phyloP scores from a whole-genome alignment of 805 yeast species.

The Candida nitratophila region DNA sequence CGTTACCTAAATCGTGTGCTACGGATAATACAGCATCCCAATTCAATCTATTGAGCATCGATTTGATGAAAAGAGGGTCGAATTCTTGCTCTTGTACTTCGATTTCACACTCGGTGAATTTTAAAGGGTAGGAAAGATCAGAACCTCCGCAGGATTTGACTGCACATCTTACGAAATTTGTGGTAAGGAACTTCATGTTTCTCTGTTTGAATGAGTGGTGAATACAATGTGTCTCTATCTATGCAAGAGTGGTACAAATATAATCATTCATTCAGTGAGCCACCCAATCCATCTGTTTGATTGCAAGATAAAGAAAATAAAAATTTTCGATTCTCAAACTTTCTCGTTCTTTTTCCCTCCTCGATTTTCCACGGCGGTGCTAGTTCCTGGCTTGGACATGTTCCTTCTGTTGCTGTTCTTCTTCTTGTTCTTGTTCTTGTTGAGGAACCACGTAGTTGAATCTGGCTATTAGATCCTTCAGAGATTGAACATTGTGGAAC shows the following conservation, averaged over 20 bases:
- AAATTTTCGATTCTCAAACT: too few species aligned
- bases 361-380: too few species aligned
- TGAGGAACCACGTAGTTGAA: not conserved
- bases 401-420: too few species aligned
- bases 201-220: not conserved
- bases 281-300: too few species aligned
- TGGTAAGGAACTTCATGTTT: constrained; percentile 85
- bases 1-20: constrained; percentile 69
- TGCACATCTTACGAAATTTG: constrained; percentile 93
- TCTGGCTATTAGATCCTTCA: too few species aligned
- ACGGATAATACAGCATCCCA: constrained; percentile 83
- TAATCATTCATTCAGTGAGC: too few species aligned
- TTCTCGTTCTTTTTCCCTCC: too few species aligned
- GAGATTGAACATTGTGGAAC: not conserved
- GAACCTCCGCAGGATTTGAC: constrained; percentile 73
- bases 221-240: too few species aligned
- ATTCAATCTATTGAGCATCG: constrained; percentile 74
- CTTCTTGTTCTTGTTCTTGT: too few species aligned
- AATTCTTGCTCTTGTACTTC: constrained; percentile 75
- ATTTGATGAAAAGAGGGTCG: constrained; percentile 70
- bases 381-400: too few species aligned
- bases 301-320: too few species aligned
- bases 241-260: too few species aligned
- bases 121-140: constrained; percentile 73
- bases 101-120: constrained; percentile 59